phyloP scores from a whole-genome alignment of 306 rosid genomes.

The Vigna hirtella region DNA sequence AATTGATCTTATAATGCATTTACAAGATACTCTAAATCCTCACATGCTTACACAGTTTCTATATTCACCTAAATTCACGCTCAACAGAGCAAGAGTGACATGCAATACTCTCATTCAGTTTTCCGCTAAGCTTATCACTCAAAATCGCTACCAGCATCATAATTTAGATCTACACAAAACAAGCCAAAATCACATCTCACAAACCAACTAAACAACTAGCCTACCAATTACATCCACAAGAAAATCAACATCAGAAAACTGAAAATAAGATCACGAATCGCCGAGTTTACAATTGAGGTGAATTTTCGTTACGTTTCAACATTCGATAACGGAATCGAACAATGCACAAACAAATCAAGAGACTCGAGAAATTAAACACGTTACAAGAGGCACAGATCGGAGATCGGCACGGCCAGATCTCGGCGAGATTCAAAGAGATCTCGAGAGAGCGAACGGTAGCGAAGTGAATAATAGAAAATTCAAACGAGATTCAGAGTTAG shows the following conservation, averaged over 20 bases:
- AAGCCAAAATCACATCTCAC: conserved; percentile 3
- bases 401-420: conserved; percentile 40
- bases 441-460: neutral
- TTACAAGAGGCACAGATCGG: conserved; percentile 33
- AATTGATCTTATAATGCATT: conserved; percentile 10
- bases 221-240: neutral
- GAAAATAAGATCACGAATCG: conserved; percentile 23
- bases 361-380: neutral
- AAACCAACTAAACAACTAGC: conserved; percentile 1
- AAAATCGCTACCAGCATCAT: neutral
- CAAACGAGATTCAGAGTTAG: conserved; percentile 21
- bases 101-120: neutral
- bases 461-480: neutral
- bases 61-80: conserved; percentile 20
- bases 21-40: neutral
- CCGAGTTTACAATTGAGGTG: neutral
- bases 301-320: neutral
- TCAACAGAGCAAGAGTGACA: conserved; percentile 14
- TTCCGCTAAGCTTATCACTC: neutral
- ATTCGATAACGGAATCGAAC: conserved; percentile 14
- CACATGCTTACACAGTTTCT: conserved; percentile 12
- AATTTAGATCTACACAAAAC: conserved; percentile 37
- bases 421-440: conserved; percentile 30
- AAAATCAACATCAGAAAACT: neutral
- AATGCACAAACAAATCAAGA: conserved; percentile 24